These are phyloP conservation scores for Aspergillus taichungensis DNA, from an alignment of 495 filamentous ascomycete species.

Conservation along the genomic window DNA sequence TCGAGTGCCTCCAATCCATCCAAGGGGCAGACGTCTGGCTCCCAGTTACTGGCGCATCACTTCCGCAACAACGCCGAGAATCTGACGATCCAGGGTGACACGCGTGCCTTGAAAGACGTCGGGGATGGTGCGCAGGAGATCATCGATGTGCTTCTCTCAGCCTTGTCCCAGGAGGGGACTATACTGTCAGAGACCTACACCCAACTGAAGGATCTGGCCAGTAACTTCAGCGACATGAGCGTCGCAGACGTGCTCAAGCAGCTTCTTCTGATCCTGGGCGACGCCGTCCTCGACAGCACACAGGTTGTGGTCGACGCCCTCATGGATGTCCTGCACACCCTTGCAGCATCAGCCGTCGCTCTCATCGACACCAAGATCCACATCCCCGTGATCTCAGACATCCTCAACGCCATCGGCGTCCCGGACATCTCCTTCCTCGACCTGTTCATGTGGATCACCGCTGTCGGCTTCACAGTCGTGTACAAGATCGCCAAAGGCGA, in stretches of 20 bases:
- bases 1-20: neutral
- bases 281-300: neutral
- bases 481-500: constrained; percentile 2
- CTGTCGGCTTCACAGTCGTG: neutral
- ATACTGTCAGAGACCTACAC: neutral
- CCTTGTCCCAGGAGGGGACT: neutral
- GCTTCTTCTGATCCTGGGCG: neutral
- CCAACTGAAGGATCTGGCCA: neutral
- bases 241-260: constrained; percentile 1
- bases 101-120: neutral
- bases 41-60: neutral
- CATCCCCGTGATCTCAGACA: constrained; percentile 7
- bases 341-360: neutral
- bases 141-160: neutral
- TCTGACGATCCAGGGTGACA: neutral
- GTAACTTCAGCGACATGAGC: neutral
- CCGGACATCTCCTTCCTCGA: constrained; percentile 6
- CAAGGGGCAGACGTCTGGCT: neutral
- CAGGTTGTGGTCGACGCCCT: constrained; percentile 5
- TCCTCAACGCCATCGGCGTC: constrained; percentile 5
- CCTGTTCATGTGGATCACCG: constrained; percentile 4
- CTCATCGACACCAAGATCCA: constrained; percentile 8
- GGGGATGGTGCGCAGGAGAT: neutral
- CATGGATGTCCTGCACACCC: neutral
- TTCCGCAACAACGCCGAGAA: constrained; percentile 1